Evolutionary conservation across 345 rosid genomes (phyloP).

Genomic region (Eucalyptus microcorys): DNA sequence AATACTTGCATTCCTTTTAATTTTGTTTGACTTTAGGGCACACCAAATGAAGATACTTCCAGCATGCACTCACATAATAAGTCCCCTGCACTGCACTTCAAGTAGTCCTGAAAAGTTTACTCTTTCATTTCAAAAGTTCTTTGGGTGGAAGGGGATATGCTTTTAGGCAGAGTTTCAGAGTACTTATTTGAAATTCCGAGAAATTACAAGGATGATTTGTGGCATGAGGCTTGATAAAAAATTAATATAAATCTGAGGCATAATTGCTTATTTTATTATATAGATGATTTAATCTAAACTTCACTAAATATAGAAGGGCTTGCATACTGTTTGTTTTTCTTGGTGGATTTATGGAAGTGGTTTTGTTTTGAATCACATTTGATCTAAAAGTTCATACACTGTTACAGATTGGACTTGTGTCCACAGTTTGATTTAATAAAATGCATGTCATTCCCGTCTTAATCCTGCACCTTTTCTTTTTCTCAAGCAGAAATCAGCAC

Average conservation of each 20-base stretch:
- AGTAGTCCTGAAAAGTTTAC: not conserved
- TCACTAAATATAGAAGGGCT: not conserved
- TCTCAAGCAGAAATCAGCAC: constrained; percentile 22
- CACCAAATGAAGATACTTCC: not conserved
- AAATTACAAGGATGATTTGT: not conserved
- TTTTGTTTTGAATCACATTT: not conserved
- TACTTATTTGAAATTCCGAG: not conserved
- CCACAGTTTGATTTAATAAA: not conserved
- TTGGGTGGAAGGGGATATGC: not conserved
- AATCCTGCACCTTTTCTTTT: not conserved
- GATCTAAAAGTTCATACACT: not conserved
- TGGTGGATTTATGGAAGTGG: not conserved
- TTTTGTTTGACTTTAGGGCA: not conserved
- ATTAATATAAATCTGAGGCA: not conserved
- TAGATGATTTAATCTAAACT: not conserved
- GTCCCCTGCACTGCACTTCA: not conserved
- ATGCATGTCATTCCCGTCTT: not conserved
- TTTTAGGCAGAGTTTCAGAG: not conserved
- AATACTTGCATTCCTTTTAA: not conserved
- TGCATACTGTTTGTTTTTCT: not conserved
- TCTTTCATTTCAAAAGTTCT: not conserved
- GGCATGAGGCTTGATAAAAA: not conserved
- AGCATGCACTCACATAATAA: not conserved
- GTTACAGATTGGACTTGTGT: not conserved
- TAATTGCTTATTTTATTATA: not conserved